A percentile compares a stretch with the other conserved stretches of the same genome.
These are phyloP conservation scores for Pseudoperonospora humuli DNA, from an alignment of 352 stramenopile genomes.

Conservation along the genomic window DNA sequence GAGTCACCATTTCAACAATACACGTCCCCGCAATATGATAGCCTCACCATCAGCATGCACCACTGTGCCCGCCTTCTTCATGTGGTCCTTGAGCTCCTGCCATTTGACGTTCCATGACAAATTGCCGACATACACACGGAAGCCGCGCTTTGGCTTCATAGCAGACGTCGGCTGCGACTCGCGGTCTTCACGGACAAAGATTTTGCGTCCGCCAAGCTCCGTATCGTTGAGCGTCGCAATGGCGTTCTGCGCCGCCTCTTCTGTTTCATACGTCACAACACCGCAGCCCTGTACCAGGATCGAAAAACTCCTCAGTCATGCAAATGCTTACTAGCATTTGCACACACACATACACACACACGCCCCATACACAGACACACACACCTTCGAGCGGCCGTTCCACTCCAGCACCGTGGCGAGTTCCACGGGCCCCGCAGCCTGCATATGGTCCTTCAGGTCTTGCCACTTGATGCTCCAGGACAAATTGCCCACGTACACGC, in stretches of 20 bases:
- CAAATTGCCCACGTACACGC: constrained; percentile 83
- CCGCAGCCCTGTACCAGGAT: constrained; percentile 75
- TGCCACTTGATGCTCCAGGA: constrained; percentile 80
- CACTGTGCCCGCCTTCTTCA: constrained; percentile 81
- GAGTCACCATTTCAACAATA: background rate
- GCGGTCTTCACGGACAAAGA: constrained; percentile 93
- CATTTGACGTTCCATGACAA: constrained; percentile 90
- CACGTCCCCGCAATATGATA: background rate
- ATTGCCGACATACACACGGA: constrained; percentile 87
- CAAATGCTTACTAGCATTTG: no score
- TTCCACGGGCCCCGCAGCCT: constrained; percentile 54
- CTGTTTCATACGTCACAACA: constrained; percentile 88
- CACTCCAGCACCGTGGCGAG: constrained; percentile 54
- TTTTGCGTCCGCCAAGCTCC: constrained; percentile 87
- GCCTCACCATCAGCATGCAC: constrained; percentile 65
- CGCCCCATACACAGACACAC: background rate
- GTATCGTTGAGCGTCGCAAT: constrained; percentile 87
- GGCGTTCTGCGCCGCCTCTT: constrained; percentile 73
- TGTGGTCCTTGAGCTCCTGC: constrained; percentile 95
- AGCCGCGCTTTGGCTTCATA: constrained; percentile 30
- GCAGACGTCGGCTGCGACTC: constrained; percentile 38
- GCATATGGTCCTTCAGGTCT: constrained; percentile 82
- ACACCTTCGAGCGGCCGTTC: constrained; percentile 71
- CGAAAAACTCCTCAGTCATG: background rate
- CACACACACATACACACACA: background rate